Conservation (phyloP, 441 rosid genomes). For the Corymbia citriodora region DNA sequence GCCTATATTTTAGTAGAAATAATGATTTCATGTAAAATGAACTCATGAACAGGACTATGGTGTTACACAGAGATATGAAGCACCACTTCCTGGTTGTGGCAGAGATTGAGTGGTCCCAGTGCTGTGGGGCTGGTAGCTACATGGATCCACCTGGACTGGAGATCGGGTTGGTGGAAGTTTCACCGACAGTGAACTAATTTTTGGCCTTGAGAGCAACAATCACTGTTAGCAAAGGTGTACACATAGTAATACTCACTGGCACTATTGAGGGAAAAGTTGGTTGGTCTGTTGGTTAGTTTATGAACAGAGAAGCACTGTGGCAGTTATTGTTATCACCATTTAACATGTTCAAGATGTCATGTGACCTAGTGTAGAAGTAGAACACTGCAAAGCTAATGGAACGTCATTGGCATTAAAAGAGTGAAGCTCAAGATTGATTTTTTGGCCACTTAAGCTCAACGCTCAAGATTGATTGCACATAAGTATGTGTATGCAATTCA, state of each 20-base stretch:
- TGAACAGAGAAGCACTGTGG: not conserved
- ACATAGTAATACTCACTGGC: too few relatives aligned
- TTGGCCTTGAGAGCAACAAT: too few relatives aligned
- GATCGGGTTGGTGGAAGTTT: too few relatives aligned
- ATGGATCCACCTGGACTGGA: too few relatives aligned
- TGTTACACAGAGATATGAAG: not conserved
- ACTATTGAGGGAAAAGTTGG: not conserved
- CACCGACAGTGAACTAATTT: too few relatives aligned
- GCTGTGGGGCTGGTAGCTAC: not conserved
- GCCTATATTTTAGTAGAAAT: not conserved
- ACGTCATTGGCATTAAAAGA: not conserved
- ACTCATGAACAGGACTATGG: not conserved
- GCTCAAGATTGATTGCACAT: not conserved
- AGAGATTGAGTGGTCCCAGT: not conserved
- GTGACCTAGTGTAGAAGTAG: not conserved
- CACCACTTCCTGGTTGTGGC: not conserved
- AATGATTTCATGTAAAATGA: not conserved
- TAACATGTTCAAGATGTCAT: too few relatives aligned
- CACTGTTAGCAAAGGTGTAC: not conserved
- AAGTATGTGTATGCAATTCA: not conserved
- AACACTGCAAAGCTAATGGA: not conserved
- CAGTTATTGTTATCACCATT: not conserved
- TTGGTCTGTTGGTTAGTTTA: too few relatives aligned
- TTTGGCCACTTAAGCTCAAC: not conserved
- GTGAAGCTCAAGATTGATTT: too few relatives aligned